phyloP scores from a whole-genome alignment of 768 basidiomycete genomes.

The Kwoniella dejecticola region DNA sequence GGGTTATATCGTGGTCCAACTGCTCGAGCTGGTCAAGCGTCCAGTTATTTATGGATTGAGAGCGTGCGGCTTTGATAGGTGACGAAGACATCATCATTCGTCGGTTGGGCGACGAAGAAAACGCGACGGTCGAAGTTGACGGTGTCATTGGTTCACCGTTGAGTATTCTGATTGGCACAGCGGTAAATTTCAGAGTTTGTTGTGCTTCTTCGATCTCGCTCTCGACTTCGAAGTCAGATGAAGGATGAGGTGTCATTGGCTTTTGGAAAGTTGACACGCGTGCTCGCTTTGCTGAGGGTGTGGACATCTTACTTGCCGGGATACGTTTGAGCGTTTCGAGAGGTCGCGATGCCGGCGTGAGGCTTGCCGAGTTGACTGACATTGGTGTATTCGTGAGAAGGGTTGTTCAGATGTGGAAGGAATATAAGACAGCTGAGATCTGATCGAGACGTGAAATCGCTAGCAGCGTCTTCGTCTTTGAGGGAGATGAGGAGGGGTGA shows the following conservation, averaged over 20 bases:
- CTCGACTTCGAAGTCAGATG: no score
- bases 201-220: background rate
- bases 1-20: conserved; percentile 8
- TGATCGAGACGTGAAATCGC: no score
- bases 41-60: conserved; percentile 1
- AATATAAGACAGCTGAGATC: no score
- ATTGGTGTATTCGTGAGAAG: no score
- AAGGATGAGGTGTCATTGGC: conserved; percentile 20
- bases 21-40: background rate
- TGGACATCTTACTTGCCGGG: conserved; percentile 8
- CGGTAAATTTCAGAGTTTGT: conserved; percentile 22
- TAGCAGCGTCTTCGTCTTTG: no score
- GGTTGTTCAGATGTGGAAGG: no score
- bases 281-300: conserved; percentile 9
- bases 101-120: conserved; percentile 41
- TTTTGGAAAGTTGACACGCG: background rate
- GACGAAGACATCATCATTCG: conserved; percentile 21
- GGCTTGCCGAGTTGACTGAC: conserved; percentile 1
- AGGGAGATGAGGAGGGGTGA: no score
- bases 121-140: conserved; percentile 44
- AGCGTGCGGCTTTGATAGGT: background rate
- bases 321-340: conserved; percentile 19
- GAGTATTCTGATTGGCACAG: conserved; percentile 15
- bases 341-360: background rate
- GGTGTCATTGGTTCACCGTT: conserved; percentile 34